These are phyloP conservation scores for Paramicrosporidium saccamoebae DNA, from an alignment of 371 early-diverging fungal genomes.

Conservation along the genomic window DNA sequence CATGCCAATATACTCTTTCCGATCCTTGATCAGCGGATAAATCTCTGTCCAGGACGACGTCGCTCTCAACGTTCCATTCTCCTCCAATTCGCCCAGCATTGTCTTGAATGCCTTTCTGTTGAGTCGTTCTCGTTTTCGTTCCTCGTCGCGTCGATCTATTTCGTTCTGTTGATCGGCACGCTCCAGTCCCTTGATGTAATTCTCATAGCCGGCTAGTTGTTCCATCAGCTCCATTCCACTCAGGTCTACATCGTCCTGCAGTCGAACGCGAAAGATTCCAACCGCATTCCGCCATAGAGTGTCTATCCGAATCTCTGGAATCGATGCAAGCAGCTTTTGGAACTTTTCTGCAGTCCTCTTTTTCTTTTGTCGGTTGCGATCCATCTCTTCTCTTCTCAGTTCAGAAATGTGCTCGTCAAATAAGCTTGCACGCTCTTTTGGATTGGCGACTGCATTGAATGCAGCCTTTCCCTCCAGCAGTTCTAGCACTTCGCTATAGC, in stretches of 20 bases:
- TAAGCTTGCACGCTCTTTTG: slow-evolving; percentile 10
- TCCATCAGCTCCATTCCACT: slow-evolving; percentile 31
- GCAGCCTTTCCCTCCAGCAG: slow-evolving; percentile 9
- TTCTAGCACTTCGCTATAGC: slow-evolving; percentile 9
- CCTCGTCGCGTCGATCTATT: no score
- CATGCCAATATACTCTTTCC: slow-evolving; percentile 16
- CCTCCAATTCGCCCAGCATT: slow-evolving; percentile 14
- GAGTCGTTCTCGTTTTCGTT: no score
- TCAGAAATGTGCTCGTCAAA: slow-evolving; percentile 18
- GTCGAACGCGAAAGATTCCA: slow-evolving; percentile 9
- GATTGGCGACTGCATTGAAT: slow-evolving; percentile 10
- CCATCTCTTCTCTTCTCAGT: slow-evolving; percentile 19
- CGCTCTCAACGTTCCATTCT: slow-evolving; percentile 14
- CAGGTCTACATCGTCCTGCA: slow-evolving; percentile 11
- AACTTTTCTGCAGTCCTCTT: slow-evolving; percentile 26
- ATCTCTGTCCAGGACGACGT: slow-evolving; percentile 37
- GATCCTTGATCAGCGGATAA: slow-evolving; percentile 20
- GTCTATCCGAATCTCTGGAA: slow-evolving; percentile 17
- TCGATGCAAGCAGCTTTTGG: slow-evolving; percentile 11
- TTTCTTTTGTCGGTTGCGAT: slow-evolving; percentile 17
- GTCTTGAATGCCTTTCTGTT: slow-evolving; percentile 20
- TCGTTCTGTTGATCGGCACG: no score
- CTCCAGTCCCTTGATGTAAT: slow-evolving; percentile 23
- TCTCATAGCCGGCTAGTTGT: slow-evolving; percentile 31
- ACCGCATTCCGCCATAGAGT: slow-evolving; percentile 32